Evolutionary conservation across 208 protist species (phyloP).

Genomic region (Leishmania major): DNA sequence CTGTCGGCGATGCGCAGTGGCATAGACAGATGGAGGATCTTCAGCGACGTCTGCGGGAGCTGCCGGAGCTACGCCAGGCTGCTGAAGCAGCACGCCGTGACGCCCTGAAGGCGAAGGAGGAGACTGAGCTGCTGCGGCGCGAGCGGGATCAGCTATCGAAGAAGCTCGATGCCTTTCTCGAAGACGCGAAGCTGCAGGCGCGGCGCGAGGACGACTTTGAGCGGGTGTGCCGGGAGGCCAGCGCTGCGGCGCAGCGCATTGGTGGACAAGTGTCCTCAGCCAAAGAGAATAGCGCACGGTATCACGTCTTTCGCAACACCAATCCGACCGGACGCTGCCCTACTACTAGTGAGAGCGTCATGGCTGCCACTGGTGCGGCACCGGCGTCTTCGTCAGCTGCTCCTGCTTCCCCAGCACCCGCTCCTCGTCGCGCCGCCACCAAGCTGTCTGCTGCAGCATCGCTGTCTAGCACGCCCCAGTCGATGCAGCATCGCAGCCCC

Average conservation of each 20-base stretch:
- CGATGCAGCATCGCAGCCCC: constrained; percentile 19
- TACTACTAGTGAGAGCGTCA: neutral
- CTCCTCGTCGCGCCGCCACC: neutral
- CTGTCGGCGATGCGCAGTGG: constrained; percentile 36
- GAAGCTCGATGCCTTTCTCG: constrained; percentile 69
- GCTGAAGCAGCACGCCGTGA: constrained; percentile 67
- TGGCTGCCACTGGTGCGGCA: neutral
- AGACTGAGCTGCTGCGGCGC: constrained; percentile 58
- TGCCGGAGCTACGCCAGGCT: constrained; percentile 64
- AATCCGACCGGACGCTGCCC: constrained; percentile 19
- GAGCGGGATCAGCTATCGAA: constrained; percentile 74
- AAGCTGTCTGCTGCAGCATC: neutral
- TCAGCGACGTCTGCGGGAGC: constrained; percentile 58
- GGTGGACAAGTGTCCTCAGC: constrained; percentile 44
- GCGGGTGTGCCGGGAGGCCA: constrained; percentile 60
- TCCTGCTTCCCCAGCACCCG: neutral
- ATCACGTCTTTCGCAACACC: constrained; percentile 53
- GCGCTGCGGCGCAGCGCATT: constrained; percentile 51
- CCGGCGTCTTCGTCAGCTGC: neutral
- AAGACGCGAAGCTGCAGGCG: constrained; percentile 52
- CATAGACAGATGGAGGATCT: constrained; percentile 64
- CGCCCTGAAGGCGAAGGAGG: constrained; percentile 54
- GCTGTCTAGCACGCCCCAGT: neutral
- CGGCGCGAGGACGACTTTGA: constrained; percentile 59
- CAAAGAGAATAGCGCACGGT: constrained; percentile 28